Base-by-base conservation (phyloP, 164 flowering plant genomes). In the Umbilicus rupestris region DNA sequence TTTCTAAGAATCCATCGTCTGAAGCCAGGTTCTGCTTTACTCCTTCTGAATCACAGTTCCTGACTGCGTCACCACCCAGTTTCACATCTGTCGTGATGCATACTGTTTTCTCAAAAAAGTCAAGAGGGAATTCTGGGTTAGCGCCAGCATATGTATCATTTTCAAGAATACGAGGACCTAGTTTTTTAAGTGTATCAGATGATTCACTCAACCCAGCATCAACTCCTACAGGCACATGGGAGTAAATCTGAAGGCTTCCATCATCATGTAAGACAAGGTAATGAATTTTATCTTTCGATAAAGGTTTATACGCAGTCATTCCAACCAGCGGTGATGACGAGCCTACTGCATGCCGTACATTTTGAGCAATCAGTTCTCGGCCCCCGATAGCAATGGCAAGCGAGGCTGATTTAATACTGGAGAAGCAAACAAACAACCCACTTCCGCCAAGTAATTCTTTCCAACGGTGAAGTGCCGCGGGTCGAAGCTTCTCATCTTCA, bases 81-180 rank as follows among this genome's bases (percentile, higher is more conserved):
- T 86, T 95, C 71, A 95, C 89, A 84, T 92, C 97, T 66, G 86
- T 75, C 33, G 99, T 89, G n/a, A 95, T 88, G 74, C 97, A 95
- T 31, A 90, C 78, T 47, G 99, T 87, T 73, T 84, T 95, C 82
- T 95, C 99, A 83, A 95, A 95, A 74, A 92, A 95, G 73, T 95
- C 99, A 71, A 95, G 92, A n/a, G 97, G 92, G 68, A 92, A 95
- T 73, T 95, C 99, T n/a, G 97, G 97, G 73, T 83, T 87, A 41
- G 62, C 50, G 49, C 90, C 84, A 68, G 94, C 83, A 86, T 81
- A 92, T 35, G 81, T 85, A 76, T 86, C 88, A 70, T 78, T 88
- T 64, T 65, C 87, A 63, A 95, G 92, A 60, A 95, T 95, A 63
- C 79, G 86, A 73, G 94, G 76, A 70, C 97, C 90, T 73, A 95